Evolutionary conservation across 495 filamentous ascomycete species (phyloP).

Genomic region (Neurospora cerealis): DNA sequence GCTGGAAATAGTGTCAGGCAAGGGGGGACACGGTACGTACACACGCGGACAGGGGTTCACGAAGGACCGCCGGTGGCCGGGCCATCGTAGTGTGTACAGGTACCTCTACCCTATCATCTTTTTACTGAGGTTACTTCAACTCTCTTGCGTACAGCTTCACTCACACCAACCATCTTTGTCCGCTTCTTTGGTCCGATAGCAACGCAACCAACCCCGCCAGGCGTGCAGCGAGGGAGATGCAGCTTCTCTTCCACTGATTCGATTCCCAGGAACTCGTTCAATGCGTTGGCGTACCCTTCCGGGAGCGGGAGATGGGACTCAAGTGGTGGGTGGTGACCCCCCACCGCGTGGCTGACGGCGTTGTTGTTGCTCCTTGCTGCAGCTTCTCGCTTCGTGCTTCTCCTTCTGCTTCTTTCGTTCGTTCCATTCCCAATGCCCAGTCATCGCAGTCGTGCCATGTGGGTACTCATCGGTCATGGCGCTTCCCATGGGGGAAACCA

Average conservation of each 20-base stretch:
- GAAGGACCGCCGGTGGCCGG: not conserved
- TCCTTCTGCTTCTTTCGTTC: not conserved
- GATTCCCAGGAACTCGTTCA: not conserved
- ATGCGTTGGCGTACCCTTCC: not conserved
- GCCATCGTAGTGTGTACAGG: not conserved
- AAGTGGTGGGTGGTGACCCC: not conserved
- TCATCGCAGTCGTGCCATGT: not conserved
- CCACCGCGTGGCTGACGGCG: not conserved
- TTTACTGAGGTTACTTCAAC: not conserved
- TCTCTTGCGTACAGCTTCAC: not conserved
- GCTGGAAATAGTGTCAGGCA: not conserved
- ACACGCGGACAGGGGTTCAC: not conserved
- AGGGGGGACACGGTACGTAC: not conserved
- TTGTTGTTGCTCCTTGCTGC: not conserved
- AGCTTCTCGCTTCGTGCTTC: not conserved
- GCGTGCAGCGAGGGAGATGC: not conserved
- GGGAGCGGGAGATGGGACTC: not conserved
- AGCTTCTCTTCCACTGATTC: not conserved
- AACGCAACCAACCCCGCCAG: not conserved
- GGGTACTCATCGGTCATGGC: not conserved
- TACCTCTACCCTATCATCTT: not conserved
- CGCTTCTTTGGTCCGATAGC: not conserved
- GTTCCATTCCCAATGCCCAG: not conserved
- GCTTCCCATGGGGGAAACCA: not conserved
- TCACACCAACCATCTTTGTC: not conserved